phyloP scores from a whole-genome alignment of 805 yeast species.

The Cyberlindnera mississippiensis region DNA sequence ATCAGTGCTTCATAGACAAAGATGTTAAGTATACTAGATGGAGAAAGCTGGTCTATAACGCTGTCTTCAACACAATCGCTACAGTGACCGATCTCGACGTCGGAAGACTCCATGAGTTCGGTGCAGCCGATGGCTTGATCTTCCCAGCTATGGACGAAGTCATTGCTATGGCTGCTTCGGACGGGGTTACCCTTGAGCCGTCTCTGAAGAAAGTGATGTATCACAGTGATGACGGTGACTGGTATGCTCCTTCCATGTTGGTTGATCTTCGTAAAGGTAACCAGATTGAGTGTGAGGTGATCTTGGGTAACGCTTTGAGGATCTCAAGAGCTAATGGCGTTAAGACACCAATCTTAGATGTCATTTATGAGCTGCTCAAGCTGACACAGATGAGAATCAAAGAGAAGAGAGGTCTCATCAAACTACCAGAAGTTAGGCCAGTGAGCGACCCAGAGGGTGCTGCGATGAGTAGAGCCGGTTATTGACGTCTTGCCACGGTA shows the following conservation, averaged over 20 bases:
- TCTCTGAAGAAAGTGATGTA: slow-evolving; percentile 46
- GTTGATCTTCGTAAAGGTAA: slow-evolving; percentile 64
- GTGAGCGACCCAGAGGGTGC: slow-evolving; percentile 6
- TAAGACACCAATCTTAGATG: slow-evolving; percentile 55
- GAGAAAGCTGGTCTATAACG: slow-evolving; percentile 67
- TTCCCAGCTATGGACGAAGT: slow-evolving; percentile 69
- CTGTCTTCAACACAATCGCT: slow-evolving; percentile 58
- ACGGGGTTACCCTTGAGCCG: slow-evolving; percentile 52
- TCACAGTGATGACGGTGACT: slow-evolving; percentile 54
- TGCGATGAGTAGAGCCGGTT: slow-evolving; percentile 4
- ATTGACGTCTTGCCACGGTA: neutral
- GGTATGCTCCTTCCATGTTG: slow-evolving; percentile 69
- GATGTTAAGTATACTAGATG: slow-evolving; percentile 54
- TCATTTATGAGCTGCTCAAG: slow-evolving; percentile 55
- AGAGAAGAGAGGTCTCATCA: slow-evolving; percentile 48
- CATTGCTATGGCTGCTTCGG: slow-evolving; percentile 61
- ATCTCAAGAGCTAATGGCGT: slow-evolving; percentile 45
- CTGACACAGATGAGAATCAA: slow-evolving; percentile 59
- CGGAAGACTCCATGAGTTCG: slow-evolving; percentile 48
- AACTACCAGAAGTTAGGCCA: slow-evolving; percentile 42
- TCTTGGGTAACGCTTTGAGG: slow-evolving; percentile 59
- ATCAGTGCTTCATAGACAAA: slow-evolving; percentile 37
- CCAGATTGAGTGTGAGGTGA: slow-evolving; percentile 67
- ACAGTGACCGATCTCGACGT: slow-evolving; percentile 56
- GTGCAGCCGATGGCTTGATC: slow-evolving; percentile 38